Evolutionary conservation across 306 rosid genomes (phyloP), one percentile per base, ranked within the genome.

Genomic region (Benincasa hispida): DNA sequence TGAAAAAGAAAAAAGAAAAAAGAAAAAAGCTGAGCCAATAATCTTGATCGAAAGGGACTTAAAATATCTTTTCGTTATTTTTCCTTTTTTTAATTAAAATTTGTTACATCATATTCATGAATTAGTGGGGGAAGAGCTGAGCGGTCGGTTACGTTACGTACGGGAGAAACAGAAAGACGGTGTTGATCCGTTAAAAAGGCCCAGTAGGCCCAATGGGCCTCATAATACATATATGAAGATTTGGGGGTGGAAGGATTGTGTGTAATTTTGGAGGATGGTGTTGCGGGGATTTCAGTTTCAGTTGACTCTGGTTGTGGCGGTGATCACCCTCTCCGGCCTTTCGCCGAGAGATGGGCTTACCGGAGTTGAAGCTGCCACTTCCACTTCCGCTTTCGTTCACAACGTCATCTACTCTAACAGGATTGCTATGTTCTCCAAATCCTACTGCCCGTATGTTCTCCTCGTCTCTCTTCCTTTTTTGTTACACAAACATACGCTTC

Each of bases 371-470:
- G 93, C 96, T 60, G 80, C 91, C 5, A 82, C 75, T 79, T 87
- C 94, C 3, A 76, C 87, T 54, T 81, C 97, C 10, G 98, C 94
- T 27, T 88, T 88, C 78, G 96, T 93, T 30, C 96, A 93, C 17
- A 91, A 93, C 75, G 89, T 35, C 78, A 84, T 93, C 82, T 91
- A 86, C 80, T 93, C 98, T 85, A 88, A 89, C 86, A 85, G 82
- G 68, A 91, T 93, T 78, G 82, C 94, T 67, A 74, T 93, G 73
- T 91, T 93, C 83, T 93, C 98, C 83, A 91, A 90, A 87, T 91
- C 98, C 41, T 93, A 91, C 82, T 93, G 97, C 84, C 98, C 96
- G 96, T 93, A 37, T 15, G 90, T 77, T 68, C 12, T 53, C 27
- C 0, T 45, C 22, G 15, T 8, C 27, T 25, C 18, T 56, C 5